phyloP scores from a whole-genome alignment of 2,329 filamentous ascomycete species.

The Pseudocercospora cruenta region DNA sequence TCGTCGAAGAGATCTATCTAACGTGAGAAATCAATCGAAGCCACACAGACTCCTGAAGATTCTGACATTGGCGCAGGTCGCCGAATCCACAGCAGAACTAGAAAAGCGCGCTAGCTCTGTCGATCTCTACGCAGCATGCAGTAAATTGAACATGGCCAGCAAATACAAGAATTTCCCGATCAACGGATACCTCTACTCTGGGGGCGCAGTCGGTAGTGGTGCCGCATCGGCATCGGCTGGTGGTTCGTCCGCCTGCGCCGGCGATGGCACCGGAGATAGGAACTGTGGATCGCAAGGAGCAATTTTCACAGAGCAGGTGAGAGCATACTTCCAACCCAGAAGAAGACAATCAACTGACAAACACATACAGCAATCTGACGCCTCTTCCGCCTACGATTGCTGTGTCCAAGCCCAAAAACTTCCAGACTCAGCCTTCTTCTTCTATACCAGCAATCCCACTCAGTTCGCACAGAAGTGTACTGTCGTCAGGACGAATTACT shows the following conservation, averaged over 20 bases:
- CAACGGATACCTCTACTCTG: neutral
- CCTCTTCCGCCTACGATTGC: neutral
- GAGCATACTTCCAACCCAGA: neutral
- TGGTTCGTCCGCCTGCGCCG: neutral
- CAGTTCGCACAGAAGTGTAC: neutral
- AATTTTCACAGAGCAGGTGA: neutral
- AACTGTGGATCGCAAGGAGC: neutral
- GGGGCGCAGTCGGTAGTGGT: neutral
- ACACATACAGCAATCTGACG: neutral
- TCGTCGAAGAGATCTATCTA: neutral
- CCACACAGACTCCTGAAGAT: neutral
- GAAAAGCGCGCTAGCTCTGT: neutral
- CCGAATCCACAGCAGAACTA: neutral
- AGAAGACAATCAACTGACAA: neutral
- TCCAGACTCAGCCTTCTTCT: neutral
- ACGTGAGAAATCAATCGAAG: neutral
- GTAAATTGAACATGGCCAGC: neutral
- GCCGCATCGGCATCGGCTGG: neutral
- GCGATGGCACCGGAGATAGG: neutral
- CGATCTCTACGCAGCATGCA: neutral
- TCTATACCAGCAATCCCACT: neutral
- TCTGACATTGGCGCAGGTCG: neutral
- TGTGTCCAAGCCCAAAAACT: neutral
- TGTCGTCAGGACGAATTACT: neutral
- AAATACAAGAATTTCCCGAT: conserved; percentile 2